These are phyloP conservation scores for Podospora pseudopauciseta DNA, from an alignment of 495 filamentous ascomycete genomes.

Conservation along the genomic window DNA sequence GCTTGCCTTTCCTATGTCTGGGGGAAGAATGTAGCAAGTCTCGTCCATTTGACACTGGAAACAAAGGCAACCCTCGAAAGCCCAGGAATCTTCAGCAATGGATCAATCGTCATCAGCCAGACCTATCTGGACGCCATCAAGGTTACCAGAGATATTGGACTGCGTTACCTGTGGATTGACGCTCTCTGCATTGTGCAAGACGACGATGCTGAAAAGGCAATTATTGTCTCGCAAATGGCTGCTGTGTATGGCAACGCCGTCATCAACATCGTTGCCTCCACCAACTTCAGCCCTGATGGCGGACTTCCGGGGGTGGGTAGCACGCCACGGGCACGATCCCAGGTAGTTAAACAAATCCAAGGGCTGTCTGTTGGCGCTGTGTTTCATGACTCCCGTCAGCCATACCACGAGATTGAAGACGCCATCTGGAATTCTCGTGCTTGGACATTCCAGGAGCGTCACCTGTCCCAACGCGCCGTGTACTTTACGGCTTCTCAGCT, in stretches of 20 bases:
- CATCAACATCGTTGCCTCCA: slow-evolving; percentile 24
- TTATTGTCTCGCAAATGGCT: slow-evolving; percentile 19
- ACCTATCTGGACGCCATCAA: slow-evolving; percentile 29
- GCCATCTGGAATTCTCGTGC: slow-evolving; percentile 27
- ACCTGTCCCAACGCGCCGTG: slow-evolving; percentile 20
- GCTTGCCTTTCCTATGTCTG: slow-evolving; percentile 23
- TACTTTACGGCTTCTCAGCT: slow-evolving; percentile 25
- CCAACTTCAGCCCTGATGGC: slow-evolving; percentile 12
- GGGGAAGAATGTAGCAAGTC: slow-evolving; percentile 3
- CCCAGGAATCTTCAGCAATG: slow-evolving; percentile 7
- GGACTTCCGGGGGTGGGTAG: slow-evolving; percentile 19
- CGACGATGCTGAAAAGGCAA: slow-evolving; percentile 16
- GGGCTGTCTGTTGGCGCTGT: slow-evolving; percentile 53
- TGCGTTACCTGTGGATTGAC: slow-evolving; percentile 34
- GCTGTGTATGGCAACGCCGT: slow-evolving; percentile 24
- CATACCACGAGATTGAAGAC: slow-evolving; percentile 13
- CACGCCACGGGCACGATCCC: slow-evolving; percentile 6
- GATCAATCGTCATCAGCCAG: slow-evolving; percentile 18
- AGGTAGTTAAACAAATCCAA: slow-evolving; percentile 41
- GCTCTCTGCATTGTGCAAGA: slow-evolving; percentile 32
- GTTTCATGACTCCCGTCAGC: slow-evolving; percentile 56
- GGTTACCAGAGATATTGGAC: slow-evolving; percentile 21
- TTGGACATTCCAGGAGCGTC: slow-evolving; percentile 29
- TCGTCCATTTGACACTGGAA: slow-evolving; percentile 7
- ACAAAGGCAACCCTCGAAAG: slow-evolving; percentile 11